Evolutionary conservation across 116 monocot genomes (phyloP), one percentile per base, ranked within the genome.

Genomic region (Trichopus zeylanicus): DNA sequence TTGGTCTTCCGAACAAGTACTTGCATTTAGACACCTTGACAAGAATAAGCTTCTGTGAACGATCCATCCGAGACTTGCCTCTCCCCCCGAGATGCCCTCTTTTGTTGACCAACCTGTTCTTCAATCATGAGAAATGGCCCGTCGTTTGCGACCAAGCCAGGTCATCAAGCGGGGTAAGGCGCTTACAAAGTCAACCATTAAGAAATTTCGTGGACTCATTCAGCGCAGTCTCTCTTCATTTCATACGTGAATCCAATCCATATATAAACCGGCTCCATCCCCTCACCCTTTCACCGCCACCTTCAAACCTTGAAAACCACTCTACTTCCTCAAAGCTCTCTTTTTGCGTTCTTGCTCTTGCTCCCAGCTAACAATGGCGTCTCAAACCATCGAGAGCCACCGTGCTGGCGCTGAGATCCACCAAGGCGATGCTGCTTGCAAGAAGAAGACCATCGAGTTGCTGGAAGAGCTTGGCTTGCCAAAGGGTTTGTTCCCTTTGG

Each of bases 401-500:
- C 49, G 68, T 0, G 42, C 51, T 13, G 58, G 39, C 7, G 72
- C 72, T 3, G 72, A 72, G 46, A 32, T 72, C 52, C 48, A 22
- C 51, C 51, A 61, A 7, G 73, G 66, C 1, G 73, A 73, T 6
- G 73, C 27, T 7, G n/a, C 53, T 1, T 68, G 73, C 65, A 64
- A 46, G 47, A 59, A 57, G 58, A 69, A 64, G 64, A 48, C 59
- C 1, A 7, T 25, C 2, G 32, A 72, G 7, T 5, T 77, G 52
- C 68, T 78, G 6, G 8, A 13, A 25, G 52, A 71, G 26, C 53
- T 67, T 7, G 24, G 56, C 51, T 65, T 74, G 35, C 79, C 79
- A 1, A 59, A 56, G 15, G 79, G 73, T 5, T 39, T 79, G 22
- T 65, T 79, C 59, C 79, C 65, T 1, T 19, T 79, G 31, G 79